Evolutionary conservation across 768 basidiomycete genomes (phyloP).

Genomic region (Fomitopsis pulvina): DNA sequence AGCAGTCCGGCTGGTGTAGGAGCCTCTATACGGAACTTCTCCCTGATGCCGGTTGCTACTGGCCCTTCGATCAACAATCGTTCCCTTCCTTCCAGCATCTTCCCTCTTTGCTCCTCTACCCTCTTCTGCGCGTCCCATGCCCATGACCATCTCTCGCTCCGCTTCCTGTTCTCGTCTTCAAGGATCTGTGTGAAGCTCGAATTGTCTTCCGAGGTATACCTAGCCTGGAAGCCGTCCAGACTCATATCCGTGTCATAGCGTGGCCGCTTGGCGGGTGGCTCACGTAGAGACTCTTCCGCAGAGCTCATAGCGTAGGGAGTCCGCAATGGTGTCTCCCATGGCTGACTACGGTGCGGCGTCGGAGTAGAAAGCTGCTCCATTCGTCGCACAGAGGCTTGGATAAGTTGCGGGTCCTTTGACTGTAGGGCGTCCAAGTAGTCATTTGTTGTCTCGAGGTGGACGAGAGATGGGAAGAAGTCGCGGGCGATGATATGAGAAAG

Average conservation of each 20-base stretch:
- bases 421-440: slow-evolving; percentile 76
- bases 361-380: slow-evolving; percentile 64
- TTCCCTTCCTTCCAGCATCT: slow-evolving; percentile 63
- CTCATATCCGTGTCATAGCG: slow-evolving; percentile 57
- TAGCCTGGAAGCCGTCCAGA: slow-evolving; percentile 84
- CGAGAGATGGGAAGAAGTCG: slow-evolving; percentile 95
- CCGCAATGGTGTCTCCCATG: slow-evolving; percentile 43
- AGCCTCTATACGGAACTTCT: slow-evolving; percentile 58
- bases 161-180: slow-evolving; percentile 78
- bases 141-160: slow-evolving; percentile 83
- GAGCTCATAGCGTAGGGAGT: too few species aligned
- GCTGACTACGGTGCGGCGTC: slow-evolving; percentile 24
- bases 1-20: slow-evolving; percentile 53
- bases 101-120: slow-evolving; percentile 62
- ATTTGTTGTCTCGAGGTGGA: slow-evolving; percentile 85
- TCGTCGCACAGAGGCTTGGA: slow-evolving; percentile 67
- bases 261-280: slow-evolving; percentile 46
- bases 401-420: slow-evolving; percentile 69
- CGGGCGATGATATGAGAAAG: slow-evolving; percentile 91
- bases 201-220: slow-evolving; percentile 96
- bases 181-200: slow-evolving; percentile 92
- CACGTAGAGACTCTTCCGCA: too few species aligned
- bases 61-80: slow-evolving; percentile 67
- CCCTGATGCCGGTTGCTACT: slow-evolving; percentile 54
- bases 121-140: slow-evolving; percentile 88